Percentiles rank a stretch among this genome's conserved stretches.
phyloP scores from a whole-genome alignment of 2,329 filamentous ascomycete genomes.

The Aaosphaeria pasadenensis region DNA sequence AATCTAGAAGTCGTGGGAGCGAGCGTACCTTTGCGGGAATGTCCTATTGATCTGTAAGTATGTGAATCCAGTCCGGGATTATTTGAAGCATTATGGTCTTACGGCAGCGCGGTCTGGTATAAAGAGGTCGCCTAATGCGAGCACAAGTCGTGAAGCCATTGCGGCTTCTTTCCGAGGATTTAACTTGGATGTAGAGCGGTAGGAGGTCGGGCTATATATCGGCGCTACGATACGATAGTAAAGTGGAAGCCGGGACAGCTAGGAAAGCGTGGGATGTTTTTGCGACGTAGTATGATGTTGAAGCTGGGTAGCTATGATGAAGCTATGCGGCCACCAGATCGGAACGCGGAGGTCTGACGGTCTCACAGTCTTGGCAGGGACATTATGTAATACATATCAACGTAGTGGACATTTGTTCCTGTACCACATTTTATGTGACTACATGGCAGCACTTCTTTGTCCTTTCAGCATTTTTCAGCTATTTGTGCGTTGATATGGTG shows the following conservation, averaged over 20 bases:
- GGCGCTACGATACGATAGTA: not conserved
- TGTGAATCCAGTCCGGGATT: slow-evolving; percentile 27
- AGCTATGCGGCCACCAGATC: not conserved
- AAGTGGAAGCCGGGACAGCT: not conserved
- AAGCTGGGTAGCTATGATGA: not conserved
- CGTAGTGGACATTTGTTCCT: no score
- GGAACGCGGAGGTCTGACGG: not conserved
- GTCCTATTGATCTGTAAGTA: slow-evolving; percentile 39
- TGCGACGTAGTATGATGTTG: not conserved
- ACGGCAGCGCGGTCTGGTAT: slow-evolving; percentile 43
- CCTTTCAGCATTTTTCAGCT: no score
- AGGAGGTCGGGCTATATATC: not conserved
- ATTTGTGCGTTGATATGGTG: no score
- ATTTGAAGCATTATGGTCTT: slow-evolving; percentile 13
- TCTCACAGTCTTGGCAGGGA: not conserved
- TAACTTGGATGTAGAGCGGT: not conserved
- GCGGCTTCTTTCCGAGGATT: slow-evolving; percentile 5
- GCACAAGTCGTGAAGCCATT: slow-evolving; percentile 43
- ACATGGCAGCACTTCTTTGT: no score
- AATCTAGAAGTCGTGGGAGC: not conserved
- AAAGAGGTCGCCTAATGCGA: slow-evolving; percentile 42
- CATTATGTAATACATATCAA: not conserved
- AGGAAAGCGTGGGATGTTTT: not conserved
- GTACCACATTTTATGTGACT: no score
- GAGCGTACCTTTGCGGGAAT: slow-evolving; percentile 40